These are phyloP conservation scores for Pseudoscleropodium purum DNA, from an alignment of 225 moss, liverwort and hornwort genomes.

Conservation along the genomic window DNA sequence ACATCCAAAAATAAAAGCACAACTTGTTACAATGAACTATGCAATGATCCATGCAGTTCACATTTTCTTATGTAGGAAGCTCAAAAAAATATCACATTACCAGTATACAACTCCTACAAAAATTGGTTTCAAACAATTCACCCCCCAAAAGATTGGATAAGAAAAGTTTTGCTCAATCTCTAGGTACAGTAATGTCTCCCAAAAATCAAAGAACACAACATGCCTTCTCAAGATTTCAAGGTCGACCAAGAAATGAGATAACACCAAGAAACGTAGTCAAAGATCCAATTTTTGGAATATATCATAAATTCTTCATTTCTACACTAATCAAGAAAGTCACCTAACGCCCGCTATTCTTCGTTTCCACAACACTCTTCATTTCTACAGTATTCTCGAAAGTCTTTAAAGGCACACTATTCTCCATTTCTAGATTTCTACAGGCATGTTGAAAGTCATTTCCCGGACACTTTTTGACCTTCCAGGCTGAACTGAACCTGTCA, in stretches of 20 bases:
- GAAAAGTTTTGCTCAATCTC: accelerated
- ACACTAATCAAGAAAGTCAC: not conserved
- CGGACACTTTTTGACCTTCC: not conserved
- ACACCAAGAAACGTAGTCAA: not conserved
- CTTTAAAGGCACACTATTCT: too few relatives aligned
- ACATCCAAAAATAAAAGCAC: too few relatives aligned
- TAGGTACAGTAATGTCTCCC: too few relatives aligned
- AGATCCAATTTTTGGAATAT: not conserved
- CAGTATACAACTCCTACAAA: not conserved
- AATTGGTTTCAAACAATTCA: too few relatives aligned
- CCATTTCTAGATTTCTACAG: not conserved
- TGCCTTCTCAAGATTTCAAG: not conserved
- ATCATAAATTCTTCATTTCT: not conserved
- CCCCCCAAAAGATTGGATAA: not conserved
- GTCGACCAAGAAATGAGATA: not conserved
- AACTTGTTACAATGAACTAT: not conserved
- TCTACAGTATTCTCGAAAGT: not conserved
- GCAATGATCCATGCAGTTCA: too few relatives aligned
- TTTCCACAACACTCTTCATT: not conserved
- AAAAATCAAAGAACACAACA: not conserved
- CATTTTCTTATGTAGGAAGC: not conserved
- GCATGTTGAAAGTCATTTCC: too few relatives aligned
- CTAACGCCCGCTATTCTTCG: not conserved
- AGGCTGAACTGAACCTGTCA: too few relatives aligned
- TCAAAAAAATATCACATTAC: not conserved